Evolutionary conservation across 1,284 basidiomycete species (phyloP), one percentile per base, ranked within the genome.

Genomic region (Farysia itapuensis): DNA sequence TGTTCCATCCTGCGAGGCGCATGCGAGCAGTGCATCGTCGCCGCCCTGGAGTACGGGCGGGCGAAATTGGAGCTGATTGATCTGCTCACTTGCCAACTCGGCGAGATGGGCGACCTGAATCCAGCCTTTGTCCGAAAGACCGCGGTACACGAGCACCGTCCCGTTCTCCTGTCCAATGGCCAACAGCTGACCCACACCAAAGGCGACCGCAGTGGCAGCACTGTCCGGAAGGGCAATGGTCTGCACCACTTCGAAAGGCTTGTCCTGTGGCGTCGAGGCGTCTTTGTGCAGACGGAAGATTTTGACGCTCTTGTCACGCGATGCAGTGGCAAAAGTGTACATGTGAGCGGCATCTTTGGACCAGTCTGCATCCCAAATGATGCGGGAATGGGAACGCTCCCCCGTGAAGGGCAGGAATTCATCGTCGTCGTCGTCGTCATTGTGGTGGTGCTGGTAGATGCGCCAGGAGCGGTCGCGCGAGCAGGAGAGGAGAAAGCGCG

Each of bases 161-260:
- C 94, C 94, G 51, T 88, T 91, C 79, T 97, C 94, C 82, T 95
- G 86, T 52, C 94, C 94, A 24, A 91, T 90, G 20, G 93, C 95
- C 56, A 98, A 84, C 24, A 46, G 37, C 19, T 43, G 15, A 14
- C 43, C 40, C 1, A 37, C 39, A 24, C 52, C 64, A 23, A 68
- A 56, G 2, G 70, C 48, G 4, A 72, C 41, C 14, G 63, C 39
- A 3, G 54, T 66, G 11, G 50, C 60, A 2, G 68, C 67, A 11
- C 7, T 11, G 11, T 67, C 59, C 26, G 50, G 30, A 14, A 69
- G 53, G 13, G 43, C 41, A 24, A 67, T 33, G 23, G 64, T 70
- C 28, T 50, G 39, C 21, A 51, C 21, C 37, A 46, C 33, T 14
- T 8, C 30, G 25, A 58, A 56, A 9, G 57, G 66, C 34, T 49